A percentile compares a stretch with the other conserved stretches of the same genome.
Evolutionary conservation across 2,329 filamentous ascomycete genomes (phyloP).

Genomic region (Tolypocladium pustulatum): DNA sequence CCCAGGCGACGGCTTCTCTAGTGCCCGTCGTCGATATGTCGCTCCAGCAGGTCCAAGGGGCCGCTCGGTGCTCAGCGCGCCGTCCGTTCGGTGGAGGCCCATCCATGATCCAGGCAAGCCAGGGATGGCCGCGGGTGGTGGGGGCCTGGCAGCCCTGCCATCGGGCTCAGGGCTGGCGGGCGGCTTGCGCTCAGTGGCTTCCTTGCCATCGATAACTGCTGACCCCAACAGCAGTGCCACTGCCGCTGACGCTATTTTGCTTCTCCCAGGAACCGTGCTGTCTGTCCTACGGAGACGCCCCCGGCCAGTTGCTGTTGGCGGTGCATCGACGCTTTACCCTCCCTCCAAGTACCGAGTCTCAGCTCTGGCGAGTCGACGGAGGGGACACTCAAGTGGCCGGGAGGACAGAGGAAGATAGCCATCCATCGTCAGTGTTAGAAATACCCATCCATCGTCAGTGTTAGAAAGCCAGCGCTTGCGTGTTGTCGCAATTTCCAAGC

Average conservation of each 20-base stretch:
- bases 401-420: background rate
- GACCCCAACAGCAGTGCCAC: background rate
- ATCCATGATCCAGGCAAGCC: background rate
- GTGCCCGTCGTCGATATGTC: conserved; percentile 2
- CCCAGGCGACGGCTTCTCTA: conserved; percentile 4
- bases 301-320: background rate
- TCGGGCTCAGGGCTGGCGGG: background rate
- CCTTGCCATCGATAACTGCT: background rate
- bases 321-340: background rate
- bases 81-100: background rate
- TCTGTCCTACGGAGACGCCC: background rate
- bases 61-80: background rate
- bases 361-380: background rate
- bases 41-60: background rate
- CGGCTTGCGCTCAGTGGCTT: background rate
- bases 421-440: background rate
- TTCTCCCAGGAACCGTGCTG: background rate
- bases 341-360: background rate
- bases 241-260: background rate
- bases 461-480: background rate
- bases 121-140: background rate
- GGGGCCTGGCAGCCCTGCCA: conserved; percentile 1
- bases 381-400: background rate
- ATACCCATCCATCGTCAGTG: background rate
- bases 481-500: background rate